Evolutionary conservation across 2,329 filamentous ascomycete genomes (phyloP), one percentile per base, ranked within the genome.

Genomic region (Aspergillus costaricaensis): DNA sequence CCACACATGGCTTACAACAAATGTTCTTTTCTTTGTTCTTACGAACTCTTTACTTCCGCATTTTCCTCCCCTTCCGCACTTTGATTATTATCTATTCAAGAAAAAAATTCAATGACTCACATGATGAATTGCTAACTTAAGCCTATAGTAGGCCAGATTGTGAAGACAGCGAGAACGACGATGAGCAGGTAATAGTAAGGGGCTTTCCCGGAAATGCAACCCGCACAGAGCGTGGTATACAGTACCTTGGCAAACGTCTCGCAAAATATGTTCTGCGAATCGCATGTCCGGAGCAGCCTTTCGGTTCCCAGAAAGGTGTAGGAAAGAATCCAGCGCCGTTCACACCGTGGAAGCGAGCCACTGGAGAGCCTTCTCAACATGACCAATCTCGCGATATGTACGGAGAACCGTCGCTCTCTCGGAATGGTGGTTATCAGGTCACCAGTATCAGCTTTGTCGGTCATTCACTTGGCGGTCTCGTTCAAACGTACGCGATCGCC

Each of bases 371-470:
- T 55, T 48, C 55, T 39, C 63, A 60, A 58, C 79, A 81, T 23
- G 64, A 76, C 78, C 67, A 63, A 75, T 63, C 74, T 74, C 50
- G 68, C 79, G 54, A 57, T 30, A 79, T 77, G 55, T 74, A 71
- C 12, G 74, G 77, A 8, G 71, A 73, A 14, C 30, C 78, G 79
- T 14, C 78, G 79, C 53, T 79, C 81, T n/a, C 75, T 77, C 15
- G 79, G 39, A 69, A 79, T 15, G 75, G 81, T 50, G 83, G 88
- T 2, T 98, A 96, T 75, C 88, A 87, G 67, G 92, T 96, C 70
- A 95, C 92, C 10, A 96, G 92, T 74, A 97, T 98, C 74, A 97
- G 93, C 71, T 96, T 98, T 72, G 86, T 98, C 59, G 92, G 88
- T 0, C 94, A 98, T 77, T 97, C 93, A 0, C 85, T 98, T 0